These are phyloP conservation scores for Venturia asperata DNA, from an alignment of 2,329 filamentous ascomycete species.

Conservation along the genomic window DNA sequence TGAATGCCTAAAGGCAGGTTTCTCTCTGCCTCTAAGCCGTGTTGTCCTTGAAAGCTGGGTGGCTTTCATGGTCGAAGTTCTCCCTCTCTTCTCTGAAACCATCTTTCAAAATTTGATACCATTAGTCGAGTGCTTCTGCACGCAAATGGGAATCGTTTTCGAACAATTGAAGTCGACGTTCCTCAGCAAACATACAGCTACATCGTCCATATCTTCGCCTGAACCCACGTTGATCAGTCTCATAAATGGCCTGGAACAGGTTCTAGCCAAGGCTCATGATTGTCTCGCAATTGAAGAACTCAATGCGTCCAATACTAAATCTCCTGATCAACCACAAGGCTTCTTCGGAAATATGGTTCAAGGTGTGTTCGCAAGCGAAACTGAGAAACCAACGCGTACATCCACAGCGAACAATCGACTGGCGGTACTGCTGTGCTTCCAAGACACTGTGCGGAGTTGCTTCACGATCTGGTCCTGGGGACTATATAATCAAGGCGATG, in stretches of 20 bases:
- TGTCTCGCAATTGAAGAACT: constrained; percentile 70
- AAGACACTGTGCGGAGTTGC: constrained; percentile 88
- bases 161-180: constrained; percentile 62
- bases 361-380: constrained; percentile 76
- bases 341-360: constrained; percentile 95
- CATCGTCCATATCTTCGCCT: constrained; percentile 40
- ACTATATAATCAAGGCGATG: constrained; percentile 53
- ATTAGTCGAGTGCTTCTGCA: constrained; percentile 81
- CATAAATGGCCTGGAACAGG: constrained; percentile 86
- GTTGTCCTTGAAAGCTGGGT: constrained; percentile 88
- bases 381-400: constrained; percentile 61
- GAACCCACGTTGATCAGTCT: constrained; percentile 75
- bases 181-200: constrained; percentile 28
- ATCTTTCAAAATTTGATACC: constrained; percentile 89
- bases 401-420: constrained; percentile 87
- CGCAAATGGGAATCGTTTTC: constrained; percentile 68
- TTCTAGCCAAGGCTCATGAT: constrained; percentile 80
- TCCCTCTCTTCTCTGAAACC: constrained; percentile 74
- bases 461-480: constrained; percentile 95
- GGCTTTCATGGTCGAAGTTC: constrained; percentile 69
- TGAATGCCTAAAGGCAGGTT: constrained; percentile 75
- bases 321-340: constrained; percentile 73
- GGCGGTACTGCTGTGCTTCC: constrained; percentile 91
- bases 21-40: constrained; percentile 66
- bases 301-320: constrained; percentile 60